Evolutionary conservation across 352 stramenopile species (phyloP).

Genomic region (Phytopythium kandeliae): DNA sequence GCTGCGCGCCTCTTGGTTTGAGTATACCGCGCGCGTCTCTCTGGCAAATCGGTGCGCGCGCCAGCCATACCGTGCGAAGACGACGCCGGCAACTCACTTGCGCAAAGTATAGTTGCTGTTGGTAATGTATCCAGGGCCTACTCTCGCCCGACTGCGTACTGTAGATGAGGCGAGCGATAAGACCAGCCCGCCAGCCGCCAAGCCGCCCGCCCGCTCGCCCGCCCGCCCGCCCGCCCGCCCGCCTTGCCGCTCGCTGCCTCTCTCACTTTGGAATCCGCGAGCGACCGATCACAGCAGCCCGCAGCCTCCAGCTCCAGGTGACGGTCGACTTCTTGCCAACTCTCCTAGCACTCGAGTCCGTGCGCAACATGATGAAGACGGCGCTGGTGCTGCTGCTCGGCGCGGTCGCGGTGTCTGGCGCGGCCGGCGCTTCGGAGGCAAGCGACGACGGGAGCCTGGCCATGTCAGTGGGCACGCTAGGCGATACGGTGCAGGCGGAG

Average conservation of each 20-base stretch:
- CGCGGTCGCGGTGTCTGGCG: slow-evolving; percentile 5
- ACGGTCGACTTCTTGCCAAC: no score
- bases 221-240: no score
- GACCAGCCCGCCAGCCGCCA: no score
- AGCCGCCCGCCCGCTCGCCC: no score
- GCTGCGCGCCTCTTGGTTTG: background rate
- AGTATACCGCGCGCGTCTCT: background rate
- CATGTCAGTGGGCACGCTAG: slow-evolving; percentile 55
- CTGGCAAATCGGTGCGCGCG: background rate
- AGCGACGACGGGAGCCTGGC: slow-evolving; percentile 18
- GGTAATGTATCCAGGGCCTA: background rate
- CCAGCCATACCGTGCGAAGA: no score
- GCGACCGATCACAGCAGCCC: background rate
- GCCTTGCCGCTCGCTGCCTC: no score
- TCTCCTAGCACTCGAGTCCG: background rate
- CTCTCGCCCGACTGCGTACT: background rate
- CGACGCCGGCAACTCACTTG: no score
- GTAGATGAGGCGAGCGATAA: no score
- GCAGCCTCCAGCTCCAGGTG: no score
- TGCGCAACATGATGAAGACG: background rate
- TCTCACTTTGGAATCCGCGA: slow-evolving; percentile 4
- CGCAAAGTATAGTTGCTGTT: background rate
- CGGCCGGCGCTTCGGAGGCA: slow-evolving; percentile 1
- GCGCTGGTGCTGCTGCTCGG: background rate
- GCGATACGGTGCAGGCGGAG: slow-evolving; percentile 44